These are phyloP conservation scores for Diplogelasinospora grovesii DNA, from an alignment of 495 filamentous ascomycete genomes.

Conservation along the genomic window DNA sequence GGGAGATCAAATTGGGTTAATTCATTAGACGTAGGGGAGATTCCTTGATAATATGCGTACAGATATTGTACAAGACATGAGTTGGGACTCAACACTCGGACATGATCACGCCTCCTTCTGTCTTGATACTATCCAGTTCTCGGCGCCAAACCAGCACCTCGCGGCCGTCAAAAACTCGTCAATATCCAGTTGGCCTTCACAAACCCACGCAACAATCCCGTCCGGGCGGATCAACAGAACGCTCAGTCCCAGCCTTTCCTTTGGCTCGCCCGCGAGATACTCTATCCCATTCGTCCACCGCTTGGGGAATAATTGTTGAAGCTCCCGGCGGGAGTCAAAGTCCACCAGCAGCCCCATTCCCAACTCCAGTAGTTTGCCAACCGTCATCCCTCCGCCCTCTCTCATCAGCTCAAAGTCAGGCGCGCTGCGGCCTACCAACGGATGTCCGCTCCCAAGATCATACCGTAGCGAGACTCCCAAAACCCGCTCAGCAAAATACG, in stretches of 20 bases:
- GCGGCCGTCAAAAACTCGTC: too few species aligned
- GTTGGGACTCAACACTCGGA: too few species aligned
- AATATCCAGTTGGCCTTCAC: too few species aligned
- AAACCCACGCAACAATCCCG: constrained; percentile 29
- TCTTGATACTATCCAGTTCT: too few species aligned
- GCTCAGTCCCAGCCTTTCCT: constrained; percentile 17
- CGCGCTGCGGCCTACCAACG: constrained; percentile 22
- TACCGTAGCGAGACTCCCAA: constrained; percentile 27
- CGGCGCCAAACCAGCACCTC: too few species aligned
- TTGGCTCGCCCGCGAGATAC: constrained; percentile 16
- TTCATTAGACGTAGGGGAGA: too few species aligned
- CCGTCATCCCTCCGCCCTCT: constrained; percentile 15
- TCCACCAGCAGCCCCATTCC: constrained; percentile 21
- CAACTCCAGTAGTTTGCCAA: constrained; percentile 16
- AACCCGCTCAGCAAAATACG: constrained; percentile 22
- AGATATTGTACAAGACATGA: too few species aligned
- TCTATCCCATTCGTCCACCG: constrained; percentile 14
- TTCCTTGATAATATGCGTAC: too few species aligned
- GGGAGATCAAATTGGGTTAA: too few species aligned
- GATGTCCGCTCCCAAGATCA: constrained; percentile 18
- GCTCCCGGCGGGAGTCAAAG: constrained; percentile 5
- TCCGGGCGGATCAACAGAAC: constrained; percentile 28
- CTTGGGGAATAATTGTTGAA: constrained; percentile 7
- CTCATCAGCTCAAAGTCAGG: constrained; percentile 26
- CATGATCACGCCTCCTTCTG: too few species aligned